Conservation (phyloP, 345 rosid genomes). For the Dipteronia dyeriana region DNA sequence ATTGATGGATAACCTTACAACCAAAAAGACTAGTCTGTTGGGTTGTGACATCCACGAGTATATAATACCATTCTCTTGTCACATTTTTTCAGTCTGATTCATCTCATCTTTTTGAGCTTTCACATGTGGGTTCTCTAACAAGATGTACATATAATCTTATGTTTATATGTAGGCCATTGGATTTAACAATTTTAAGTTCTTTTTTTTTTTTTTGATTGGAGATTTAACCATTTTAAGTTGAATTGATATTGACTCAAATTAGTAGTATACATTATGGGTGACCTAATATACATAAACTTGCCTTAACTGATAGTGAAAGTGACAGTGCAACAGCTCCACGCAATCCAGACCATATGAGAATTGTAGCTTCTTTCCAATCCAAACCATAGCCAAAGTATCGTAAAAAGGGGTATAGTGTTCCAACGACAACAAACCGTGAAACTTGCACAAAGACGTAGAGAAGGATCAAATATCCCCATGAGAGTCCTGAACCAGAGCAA, state of each 20-base stretch:
- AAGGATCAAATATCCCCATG: conserved; percentile 84
- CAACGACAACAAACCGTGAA: conserved; percentile 77
- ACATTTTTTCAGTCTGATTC: too few relatives aligned
- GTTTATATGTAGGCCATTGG: neutral
- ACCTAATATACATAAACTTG: conserved; percentile 38
- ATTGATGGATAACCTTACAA: too few relatives aligned
- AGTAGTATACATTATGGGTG: neutral
- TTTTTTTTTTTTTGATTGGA: neutral
- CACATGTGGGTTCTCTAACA: too few relatives aligned
- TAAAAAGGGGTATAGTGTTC: conserved; percentile 61
- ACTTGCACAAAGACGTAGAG: conserved; percentile 66
- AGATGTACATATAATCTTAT: neutral
- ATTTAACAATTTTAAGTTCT: neutral
- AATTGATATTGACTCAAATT: neutral
- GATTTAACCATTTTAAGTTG: neutral
- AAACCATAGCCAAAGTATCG: conserved; percentile 80
- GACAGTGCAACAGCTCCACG: conserved; percentile 95
- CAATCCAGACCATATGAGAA: conserved; percentile 91
- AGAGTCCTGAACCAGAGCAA: conserved; percentile 50
- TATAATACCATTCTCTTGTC: too few relatives aligned
- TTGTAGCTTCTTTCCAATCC: conserved; percentile 87
- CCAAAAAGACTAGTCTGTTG: too few relatives aligned
- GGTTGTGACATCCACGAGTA: too few relatives aligned
- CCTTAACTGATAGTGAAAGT: conserved; percentile 90
- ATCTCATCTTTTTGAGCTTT: too few relatives aligned